Evolutionary conservation across 208 protist genomes (phyloP).

Genomic region (Crithidia mellificae): DNA sequence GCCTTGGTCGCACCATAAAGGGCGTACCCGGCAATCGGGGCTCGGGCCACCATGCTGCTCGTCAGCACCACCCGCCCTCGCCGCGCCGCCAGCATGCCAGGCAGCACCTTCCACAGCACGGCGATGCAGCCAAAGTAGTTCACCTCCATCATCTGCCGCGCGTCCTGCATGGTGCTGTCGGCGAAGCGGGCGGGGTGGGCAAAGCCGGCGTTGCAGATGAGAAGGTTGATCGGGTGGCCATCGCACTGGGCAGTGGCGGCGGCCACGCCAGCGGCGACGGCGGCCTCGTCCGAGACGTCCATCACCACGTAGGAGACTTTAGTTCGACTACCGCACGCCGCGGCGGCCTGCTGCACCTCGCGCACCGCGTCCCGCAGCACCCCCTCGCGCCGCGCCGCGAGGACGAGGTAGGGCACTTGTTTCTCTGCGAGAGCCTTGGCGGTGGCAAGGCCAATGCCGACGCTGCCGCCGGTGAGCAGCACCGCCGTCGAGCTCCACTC

Average conservation of each 20-base stretch:
- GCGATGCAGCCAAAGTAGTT: slow-evolving; percentile 90
- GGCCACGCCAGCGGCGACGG: slow-evolving; percentile 46
- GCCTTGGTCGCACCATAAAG: slow-evolving; percentile 88
- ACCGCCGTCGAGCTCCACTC: slow-evolving; percentile 55
- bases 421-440: slow-evolving; percentile 57
- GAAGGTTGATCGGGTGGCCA: slow-evolving; percentile 54
- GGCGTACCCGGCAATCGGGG: slow-evolving; percentile 81
- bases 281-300: slow-evolving; percentile 75
- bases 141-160: slow-evolving; percentile 77
- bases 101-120: slow-evolving; percentile 70
- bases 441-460: slow-evolving; percentile 81
- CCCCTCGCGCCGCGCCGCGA: slow-evolving; percentile 70
- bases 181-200: slow-evolving; percentile 81
- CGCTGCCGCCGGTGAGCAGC: slow-evolving; percentile 84
- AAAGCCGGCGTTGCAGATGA: slow-evolving; percentile 88
- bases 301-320: slow-evolving; percentile 69
- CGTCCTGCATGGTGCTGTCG: slow-evolving; percentile 60
- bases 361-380: slow-evolving; percentile 56
- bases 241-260: slow-evolving; percentile 29
- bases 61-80: slow-evolving; percentile 80
- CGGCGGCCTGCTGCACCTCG: slow-evolving; percentile 35
- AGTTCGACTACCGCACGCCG: slow-evolving; percentile 37
- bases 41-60: slow-evolving; percentile 75
- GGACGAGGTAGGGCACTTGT: slow-evolving; percentile 56
- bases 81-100: slow-evolving; percentile 58